Evolutionary conservation across 805 yeast genomes (phyloP).

Genomic region (Candida coquimbonensis): DNA sequence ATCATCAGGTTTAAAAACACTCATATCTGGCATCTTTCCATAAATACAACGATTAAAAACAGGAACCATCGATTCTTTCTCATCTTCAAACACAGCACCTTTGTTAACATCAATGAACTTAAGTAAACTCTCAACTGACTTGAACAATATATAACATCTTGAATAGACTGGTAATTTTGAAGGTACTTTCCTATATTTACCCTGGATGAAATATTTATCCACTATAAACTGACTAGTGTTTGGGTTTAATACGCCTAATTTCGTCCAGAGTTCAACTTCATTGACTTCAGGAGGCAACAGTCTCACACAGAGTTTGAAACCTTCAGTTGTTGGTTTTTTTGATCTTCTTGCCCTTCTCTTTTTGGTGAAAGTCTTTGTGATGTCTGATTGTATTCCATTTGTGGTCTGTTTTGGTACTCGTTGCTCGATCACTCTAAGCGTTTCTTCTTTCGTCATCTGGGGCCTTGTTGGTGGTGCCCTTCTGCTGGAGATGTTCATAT

Average conservation of each 20-base stretch:
- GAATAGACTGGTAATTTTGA: conserved; percentile 35
- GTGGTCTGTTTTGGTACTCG: neutral
- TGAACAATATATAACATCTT: conserved; percentile 34
- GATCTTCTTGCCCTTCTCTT: neutral
- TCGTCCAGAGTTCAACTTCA: conserved; percentile 24
- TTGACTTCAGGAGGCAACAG: conserved; percentile 36
- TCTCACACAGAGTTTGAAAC: conserved; percentile 29
- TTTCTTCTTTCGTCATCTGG: no score
- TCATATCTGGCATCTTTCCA: conserved; percentile 23
- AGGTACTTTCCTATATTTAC: conserved; percentile 31
- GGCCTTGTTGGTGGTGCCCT: no score
- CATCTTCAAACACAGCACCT: conserved; percentile 15
- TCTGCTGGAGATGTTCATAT: no score
- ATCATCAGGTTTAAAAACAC: neutral
- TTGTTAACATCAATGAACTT: conserved; percentile 23
- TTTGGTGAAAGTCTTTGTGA: neutral
- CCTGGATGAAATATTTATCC: conserved; percentile 33
- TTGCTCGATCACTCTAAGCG: no score
- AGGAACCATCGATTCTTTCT: conserved; percentile 27
- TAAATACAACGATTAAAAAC: conserved; percentile 29
- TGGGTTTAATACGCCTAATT: conserved; percentile 1
- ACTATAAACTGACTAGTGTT: neutral
- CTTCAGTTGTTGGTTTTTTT: conserved; percentile 4
- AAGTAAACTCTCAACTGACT: conserved; percentile 22
- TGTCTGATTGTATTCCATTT: neutral